Evolutionary conservation across 345 rosid species (phyloP), one percentile per base, ranked within the genome.

Genomic region (Corchorus olitorius): DNA sequence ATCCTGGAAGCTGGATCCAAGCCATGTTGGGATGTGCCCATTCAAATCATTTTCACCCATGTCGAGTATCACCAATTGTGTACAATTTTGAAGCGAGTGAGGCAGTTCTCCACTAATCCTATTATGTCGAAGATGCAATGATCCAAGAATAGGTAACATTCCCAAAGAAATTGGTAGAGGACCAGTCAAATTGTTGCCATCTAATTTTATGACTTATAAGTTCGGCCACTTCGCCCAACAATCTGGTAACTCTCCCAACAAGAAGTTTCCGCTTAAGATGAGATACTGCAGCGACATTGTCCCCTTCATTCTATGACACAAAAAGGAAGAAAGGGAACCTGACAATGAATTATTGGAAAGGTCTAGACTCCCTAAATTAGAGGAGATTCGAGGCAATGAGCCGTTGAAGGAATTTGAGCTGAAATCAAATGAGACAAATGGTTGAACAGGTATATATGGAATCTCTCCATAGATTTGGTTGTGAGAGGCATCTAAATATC

Each of bases 381-480:
- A 69, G 53, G 87, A 80, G 88, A 86, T 84, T 59, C 56, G 77
- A 34, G 90, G 94, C 16, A 85, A 75, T 16, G 81, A 60, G 22
- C 92, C 92, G 37, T 84, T 69, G 71, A 87, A 87, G 59, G 33
- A 58, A 78, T 88, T 82, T 46, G 82, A 82, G 75, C 87, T 84
- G 55, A 88, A 72, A 48, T 88, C 85, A 70, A 86, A 64, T 43
- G 4, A 20, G 1, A 13, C 34, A 19, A 1, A 27, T 7, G 33
- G 50, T 27, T 76, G 67, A 83, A 16, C 84, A 70, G 61, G n/a
- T n/a, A 85, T 50, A 14, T 52, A 85, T 27, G 90, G 85, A 34
- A 85, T 52, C 9, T 58, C 76, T 20, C 87, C 88, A 64, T 78
- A 75, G 82, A 88, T 81, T 65, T 83, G 79, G 48, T 87, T 88